Percentiles rank a stretch among this genome's conserved stretches.
Conservation (phyloP, 345 rosid genomes). For the Hibiscus mutabilis region DNA sequence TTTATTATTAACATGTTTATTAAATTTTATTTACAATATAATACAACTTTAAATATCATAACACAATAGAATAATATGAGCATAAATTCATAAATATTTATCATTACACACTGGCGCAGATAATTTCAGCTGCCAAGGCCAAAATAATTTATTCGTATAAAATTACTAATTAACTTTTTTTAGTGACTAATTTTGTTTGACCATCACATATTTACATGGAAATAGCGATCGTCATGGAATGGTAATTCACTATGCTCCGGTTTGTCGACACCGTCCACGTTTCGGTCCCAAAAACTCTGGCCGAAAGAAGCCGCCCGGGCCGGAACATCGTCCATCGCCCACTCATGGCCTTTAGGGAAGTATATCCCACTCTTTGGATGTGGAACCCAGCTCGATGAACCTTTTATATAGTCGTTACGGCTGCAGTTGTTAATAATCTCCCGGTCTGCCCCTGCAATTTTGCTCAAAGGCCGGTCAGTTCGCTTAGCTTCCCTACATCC, state of each 20-base stretch:
- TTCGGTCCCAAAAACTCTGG: conserved; percentile 31
- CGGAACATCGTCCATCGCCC: conserved; percentile 57
- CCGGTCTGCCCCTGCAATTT: background rate
- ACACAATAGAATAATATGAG: too few relatives aligned
- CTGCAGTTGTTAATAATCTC: background rate
- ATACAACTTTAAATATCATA: too few relatives aligned
- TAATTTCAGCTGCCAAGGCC: background rate
- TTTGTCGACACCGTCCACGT: conserved; percentile 30
- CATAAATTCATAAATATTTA: too few relatives aligned
- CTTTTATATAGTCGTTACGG: background rate
- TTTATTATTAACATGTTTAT: too few relatives aligned
- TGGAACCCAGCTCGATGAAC: conserved; percentile 40
- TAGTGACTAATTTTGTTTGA: too few relatives aligned
- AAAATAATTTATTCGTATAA: background rate
- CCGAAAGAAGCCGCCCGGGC: conserved; percentile 36
- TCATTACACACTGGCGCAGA: background rate
- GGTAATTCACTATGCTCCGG: conserved; percentile 3
- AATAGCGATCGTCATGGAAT: background rate
- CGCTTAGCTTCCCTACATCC: background rate
- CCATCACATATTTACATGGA: background rate
- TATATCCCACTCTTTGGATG: conserved; percentile 66
- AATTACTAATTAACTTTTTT: background rate
- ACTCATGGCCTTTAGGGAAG: conserved; percentile 51
- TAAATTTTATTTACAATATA: too few relatives aligned
- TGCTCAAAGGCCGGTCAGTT: conserved; percentile 6